Base-by-base conservation (phyloP, 306 rosid genomes). In the Vachellia collinsii region DNA sequence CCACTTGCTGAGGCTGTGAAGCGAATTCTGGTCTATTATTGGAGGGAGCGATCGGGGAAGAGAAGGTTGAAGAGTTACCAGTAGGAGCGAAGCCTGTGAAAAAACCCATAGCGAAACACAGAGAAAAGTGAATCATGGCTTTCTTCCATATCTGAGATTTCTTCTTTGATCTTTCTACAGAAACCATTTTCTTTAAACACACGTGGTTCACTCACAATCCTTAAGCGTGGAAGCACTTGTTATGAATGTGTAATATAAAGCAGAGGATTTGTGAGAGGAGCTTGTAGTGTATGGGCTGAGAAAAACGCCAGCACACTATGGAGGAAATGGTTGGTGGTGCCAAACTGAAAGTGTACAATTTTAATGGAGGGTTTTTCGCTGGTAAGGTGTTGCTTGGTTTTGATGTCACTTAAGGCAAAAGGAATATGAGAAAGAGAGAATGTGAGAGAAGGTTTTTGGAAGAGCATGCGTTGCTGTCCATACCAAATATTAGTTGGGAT, bases 31-130 rank as follows among this genome's bases (percentile, higher is more conserved):
- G 50, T 67, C 41, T 79, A 36, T 83, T 79, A 36, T 83, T 83
- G 17, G 93, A 69, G 7, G 77, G 25, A 64, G 67, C 69, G 70
- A 67, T 62, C 44, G 64, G 82, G 62, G 48, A 78, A 5, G 84
- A 64, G 74, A 82, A 85, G 9, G 83, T 23, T 41, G 89, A 90
- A 81, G 85, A 77, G 63, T 90, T 91, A 50, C 92, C 92, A 17
- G 98, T 79, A 66, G 98, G 98, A 86, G 97, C 93, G 59, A 95
- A 89, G 39, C 99, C 99, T 12, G 98, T 88, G 72, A 95, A 93
- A 80, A 95, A 91, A 23, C 99, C 99, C 93, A 91, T 89, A 10
- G 90, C 88, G 80, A 95, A 95, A 79, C 99, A 95, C 13, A 95
- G 72, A 77, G 90, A 88, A 77, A 95, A 95, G 77, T 95, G 99